phyloP scores from a whole-genome alignment of 2,329 filamentous ascomycete species.

The Phyllosticta citribraziliensis region DNA sequence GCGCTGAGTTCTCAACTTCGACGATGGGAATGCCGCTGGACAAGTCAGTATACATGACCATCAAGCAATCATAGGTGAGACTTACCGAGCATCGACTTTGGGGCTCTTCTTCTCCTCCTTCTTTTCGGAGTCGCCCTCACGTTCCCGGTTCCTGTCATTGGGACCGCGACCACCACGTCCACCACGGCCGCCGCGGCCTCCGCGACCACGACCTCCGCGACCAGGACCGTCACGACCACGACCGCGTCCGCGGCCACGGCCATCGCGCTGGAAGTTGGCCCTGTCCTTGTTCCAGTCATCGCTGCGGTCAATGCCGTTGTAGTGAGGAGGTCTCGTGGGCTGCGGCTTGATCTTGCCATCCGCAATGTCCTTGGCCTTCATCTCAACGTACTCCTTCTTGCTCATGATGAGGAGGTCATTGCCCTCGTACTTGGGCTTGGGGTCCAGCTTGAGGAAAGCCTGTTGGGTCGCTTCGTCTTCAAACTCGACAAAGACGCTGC shows the following conservation, averaged over 20 bases:
- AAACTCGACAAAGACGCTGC: constrained; percentile 94
- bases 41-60: neutral
- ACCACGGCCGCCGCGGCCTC: constrained; percentile 13
- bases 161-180: constrained; percentile 14
- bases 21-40: constrained; percentile 25
- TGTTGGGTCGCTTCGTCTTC: constrained; percentile 65
- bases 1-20: constrained; percentile 1
- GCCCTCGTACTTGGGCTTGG: constrained; percentile 75
- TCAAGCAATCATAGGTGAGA: constrained; percentile 19
- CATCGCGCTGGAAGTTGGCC: constrained; percentile 15
- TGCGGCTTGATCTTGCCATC: constrained; percentile 30
- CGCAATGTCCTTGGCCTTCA: constrained; percentile 37
- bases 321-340: constrained; percentile 10
- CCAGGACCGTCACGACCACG: constrained; percentile 17
- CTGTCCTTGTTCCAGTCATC: constrained; percentile 18
- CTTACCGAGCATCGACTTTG: constrained; percentile 5
- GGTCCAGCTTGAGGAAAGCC: constrained; percentile 69
- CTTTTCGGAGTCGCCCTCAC: constrained; percentile 11
- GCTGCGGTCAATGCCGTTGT: constrained; percentile 16
- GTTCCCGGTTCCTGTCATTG: constrained; percentile 12
- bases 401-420: constrained; percentile 71
- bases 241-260: constrained; percentile 17
- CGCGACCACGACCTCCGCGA: constrained; percentile 2
- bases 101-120: constrained; percentile 6
- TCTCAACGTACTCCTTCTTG: constrained; percentile 71